A percentile compares a stretch with the other conserved stretches of the same genome.
phyloP scores from a whole-genome alignment of 2,329 filamentous ascomycete species.

The Colletotrichum siamense region DNA sequence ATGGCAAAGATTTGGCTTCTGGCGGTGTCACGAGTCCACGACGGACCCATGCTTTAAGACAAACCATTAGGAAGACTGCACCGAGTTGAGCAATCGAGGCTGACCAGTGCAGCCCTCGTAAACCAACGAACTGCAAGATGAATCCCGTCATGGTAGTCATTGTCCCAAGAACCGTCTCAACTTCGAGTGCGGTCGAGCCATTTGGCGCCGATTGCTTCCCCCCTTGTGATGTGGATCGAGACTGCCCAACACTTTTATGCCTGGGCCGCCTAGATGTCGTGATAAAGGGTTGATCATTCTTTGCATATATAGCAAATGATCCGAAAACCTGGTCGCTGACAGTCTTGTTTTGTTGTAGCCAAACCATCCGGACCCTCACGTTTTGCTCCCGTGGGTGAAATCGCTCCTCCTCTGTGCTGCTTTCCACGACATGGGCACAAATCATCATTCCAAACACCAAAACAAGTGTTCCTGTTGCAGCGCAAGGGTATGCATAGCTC shows the following conservation, averaged over 20 bases:
- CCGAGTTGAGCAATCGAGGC: not conserved
- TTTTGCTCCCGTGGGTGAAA: no score
- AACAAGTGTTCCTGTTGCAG: no score
- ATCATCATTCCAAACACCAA: no score
- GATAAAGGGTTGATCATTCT: not conserved
- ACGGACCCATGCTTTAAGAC: not conserved
- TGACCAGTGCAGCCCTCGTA: not conserved
- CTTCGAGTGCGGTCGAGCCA: no score
- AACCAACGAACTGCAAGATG: not conserved
- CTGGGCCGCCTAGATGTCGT: not conserved
- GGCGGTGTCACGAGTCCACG: not conserved
- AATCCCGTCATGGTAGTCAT: not conserved
- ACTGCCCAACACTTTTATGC: no score
- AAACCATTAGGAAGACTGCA: not conserved
- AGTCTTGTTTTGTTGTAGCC: not conserved
- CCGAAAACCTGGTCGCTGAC: not conserved
- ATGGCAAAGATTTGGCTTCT: rapidly evolving
- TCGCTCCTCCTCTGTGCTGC: not conserved
- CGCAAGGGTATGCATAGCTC: no score
- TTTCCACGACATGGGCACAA: not conserved
- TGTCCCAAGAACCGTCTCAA: not conserved
- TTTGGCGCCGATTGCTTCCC: no score
- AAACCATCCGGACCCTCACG: no score
- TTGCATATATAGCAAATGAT: not conserved
- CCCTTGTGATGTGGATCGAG: no score